Evolutionary conservation across 2,329 filamentous ascomycete species (phyloP), one percentile per base, ranked within the genome.

Genomic region (Leptographium procerum): DNA sequence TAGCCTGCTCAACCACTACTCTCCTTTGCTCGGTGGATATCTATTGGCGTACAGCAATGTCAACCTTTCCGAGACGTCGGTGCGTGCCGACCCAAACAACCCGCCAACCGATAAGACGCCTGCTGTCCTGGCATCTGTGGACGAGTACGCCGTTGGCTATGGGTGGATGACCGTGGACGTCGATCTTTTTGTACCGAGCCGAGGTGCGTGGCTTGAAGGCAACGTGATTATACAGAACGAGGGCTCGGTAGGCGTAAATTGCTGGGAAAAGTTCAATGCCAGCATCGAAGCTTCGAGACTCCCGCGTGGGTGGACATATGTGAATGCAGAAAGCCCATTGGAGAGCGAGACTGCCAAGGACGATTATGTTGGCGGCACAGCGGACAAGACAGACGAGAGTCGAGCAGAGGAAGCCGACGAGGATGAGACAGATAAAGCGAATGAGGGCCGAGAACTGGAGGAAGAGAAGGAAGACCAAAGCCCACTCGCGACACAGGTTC

Each of bases 231-330:
- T 96, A 33, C 89, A 95, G 69, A 92, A 87, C 53, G 89, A 94
- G 65, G 90, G 89, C 8, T 90, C 96, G 68, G 79, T 99, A 8
- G 91, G 92, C 24, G 81, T 96, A 3, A 84, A 95, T 13, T 94
- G 90, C 70, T 91, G 90, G 73, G 92, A 92, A 70, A 83, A 90
- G 64, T 97, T 97, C 78, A 95, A 94, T 65, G 89, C 92, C 1
- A 89, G 87, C 50, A 88, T 99, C 60, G 87, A 92, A 66, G 79
- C 86, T 26, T 82, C 82, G 61, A 79, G 89, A 40, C 76, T 99
- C 19, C 94, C 94, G 0, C 71, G 75, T 16, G 80, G 81, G 28
- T 99, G 92, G 94, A 83, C 76, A 61, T 97, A 90, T 87, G 78
- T 89, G 19, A 82, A 84, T 13, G 78, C 83, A 36, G 56, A 54